Conservation (phyloP, 495 filamentous ascomycete species). For the Penicillium mononematosum region DNA sequence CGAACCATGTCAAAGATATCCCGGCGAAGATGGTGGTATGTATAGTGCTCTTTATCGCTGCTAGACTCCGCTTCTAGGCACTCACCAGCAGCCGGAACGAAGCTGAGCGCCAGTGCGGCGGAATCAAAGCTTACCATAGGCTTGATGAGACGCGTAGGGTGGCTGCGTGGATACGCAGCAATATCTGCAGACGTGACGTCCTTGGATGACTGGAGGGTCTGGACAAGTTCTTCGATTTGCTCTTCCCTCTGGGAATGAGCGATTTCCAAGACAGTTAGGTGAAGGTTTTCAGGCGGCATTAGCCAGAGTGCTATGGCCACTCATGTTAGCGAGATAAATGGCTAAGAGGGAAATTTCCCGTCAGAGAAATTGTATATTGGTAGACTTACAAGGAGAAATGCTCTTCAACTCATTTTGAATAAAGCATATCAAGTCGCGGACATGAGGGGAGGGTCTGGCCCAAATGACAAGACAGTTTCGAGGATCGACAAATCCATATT, state of each 20-base stretch:
- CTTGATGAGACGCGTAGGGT: slow-evolving; percentile 67
- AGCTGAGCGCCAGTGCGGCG: slow-evolving; percentile 74
- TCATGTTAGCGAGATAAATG: neutral
- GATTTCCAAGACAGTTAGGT: slow-evolving; percentile 60
- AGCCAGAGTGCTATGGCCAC: slow-evolving; percentile 66
- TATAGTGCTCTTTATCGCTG: slow-evolving; percentile 56
- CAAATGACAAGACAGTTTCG: slow-evolving; percentile 82
- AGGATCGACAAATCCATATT: slow-evolving; percentile 66
- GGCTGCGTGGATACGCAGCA: slow-evolving; percentile 54
- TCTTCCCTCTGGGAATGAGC: slow-evolving; percentile 22
- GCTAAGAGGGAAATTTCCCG: neutral
- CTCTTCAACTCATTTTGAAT: slow-evolving; percentile 61
- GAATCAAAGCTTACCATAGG: slow-evolving; percentile 78
- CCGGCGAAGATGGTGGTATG: slow-evolving; percentile 80
- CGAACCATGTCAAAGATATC: slow-evolving; percentile 62
- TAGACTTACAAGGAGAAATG: slow-evolving; percentile 61
- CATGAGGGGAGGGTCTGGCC: slow-evolving; percentile 69
- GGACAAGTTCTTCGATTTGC: slow-evolving; percentile 21
- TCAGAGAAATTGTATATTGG: neutral
- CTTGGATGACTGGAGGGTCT: slow-evolving; percentile 44
- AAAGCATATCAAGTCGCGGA: slow-evolving; percentile 59
- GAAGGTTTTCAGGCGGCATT: slow-evolving; percentile 72
- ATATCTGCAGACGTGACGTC: slow-evolving; percentile 44
- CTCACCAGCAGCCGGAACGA: slow-evolving; percentile 69
- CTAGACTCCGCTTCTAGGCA: slow-evolving; percentile 10